Percentiles rank a stretch among this genome's conserved stretches.
Evolutionary conservation across 495 filamentous ascomycete genomes (phyloP).

Genomic region (Lindgomyces ingoldianus): DNA sequence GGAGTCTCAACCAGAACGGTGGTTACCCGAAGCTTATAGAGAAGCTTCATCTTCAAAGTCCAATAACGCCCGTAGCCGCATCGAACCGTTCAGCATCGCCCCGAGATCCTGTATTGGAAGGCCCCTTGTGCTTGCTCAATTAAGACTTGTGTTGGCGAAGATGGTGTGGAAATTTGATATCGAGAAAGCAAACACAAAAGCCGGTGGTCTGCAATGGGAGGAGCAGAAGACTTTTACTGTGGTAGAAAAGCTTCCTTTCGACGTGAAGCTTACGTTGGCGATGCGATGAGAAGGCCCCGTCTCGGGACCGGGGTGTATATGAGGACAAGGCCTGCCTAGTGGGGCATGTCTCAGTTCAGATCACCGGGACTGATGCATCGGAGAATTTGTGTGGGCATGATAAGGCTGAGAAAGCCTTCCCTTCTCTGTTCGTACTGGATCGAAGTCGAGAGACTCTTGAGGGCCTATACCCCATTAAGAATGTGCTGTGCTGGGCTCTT

Average conservation of each 20-base stretch:
- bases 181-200: constrained; percentile 3
- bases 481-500: too few species aligned
- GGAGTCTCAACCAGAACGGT: constrained; percentile 40
- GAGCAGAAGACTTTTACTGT: constrained; percentile 4
- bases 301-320: too few species aligned
- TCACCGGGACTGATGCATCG: too few species aligned
- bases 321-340: too few species aligned
- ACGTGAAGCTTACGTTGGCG: constrained; percentile 5
- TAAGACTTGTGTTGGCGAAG: constrained; percentile 34
- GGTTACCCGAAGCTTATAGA: constrained; percentile 14
- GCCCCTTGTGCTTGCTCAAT: constrained; percentile 29
- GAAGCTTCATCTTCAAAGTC: constrained; percentile 15
- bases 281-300: constrained; percentile 4
- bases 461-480: too few species aligned
- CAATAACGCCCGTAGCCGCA: constrained; percentile 27
- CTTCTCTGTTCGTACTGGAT: too few species aligned
- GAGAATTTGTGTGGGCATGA: too few species aligned
- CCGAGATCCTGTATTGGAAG: constrained; percentile 39
- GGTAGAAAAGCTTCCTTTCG: constrained; percentile 14
- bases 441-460: too few species aligned
- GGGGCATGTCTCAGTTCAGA: too few species aligned
- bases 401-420: too few species aligned
- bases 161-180: constrained; percentile 40
- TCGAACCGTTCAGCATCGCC: constrained; percentile 35
- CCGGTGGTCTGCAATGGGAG: constrained; percentile 10